Conservation (phyloP, 305 asterid genomes). For the Fraxinus paxiana region DNA sequence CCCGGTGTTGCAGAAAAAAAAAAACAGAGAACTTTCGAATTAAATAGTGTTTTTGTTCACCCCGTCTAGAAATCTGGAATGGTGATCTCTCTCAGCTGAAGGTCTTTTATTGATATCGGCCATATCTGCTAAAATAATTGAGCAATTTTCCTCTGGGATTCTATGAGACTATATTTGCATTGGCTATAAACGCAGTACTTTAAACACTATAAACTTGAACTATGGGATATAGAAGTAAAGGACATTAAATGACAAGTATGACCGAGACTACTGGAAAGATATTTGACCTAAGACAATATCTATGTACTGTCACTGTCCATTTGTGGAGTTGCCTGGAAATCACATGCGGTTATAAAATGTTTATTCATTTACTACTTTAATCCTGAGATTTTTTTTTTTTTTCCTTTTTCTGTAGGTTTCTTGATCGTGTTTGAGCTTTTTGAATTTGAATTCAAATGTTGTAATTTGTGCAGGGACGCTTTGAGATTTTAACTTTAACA, state of each 20-base stretch:
- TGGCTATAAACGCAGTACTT: too few species aligned
- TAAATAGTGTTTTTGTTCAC: background rate
- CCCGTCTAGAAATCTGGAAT: background rate
- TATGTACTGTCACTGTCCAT: too few species aligned
- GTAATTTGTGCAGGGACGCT: slow-evolving; percentile 69
- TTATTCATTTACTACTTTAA: background rate
- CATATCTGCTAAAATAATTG: background rate
- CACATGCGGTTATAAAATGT: too few species aligned
- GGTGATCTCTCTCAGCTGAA: background rate
- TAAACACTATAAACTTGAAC: too few species aligned
- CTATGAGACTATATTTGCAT: background rate
- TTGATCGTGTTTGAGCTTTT: background rate
- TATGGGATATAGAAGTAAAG: too few species aligned
- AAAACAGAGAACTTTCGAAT: background rate
- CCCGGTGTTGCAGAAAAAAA: background rate
- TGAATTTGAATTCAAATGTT: background rate
- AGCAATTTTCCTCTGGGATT: background rate
- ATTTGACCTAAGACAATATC: too few species aligned
- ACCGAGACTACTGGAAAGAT: too few species aligned
- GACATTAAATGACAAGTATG: too few species aligned
- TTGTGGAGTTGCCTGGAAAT: too few species aligned
- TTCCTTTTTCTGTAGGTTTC: background rate
- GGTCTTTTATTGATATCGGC: background rate
- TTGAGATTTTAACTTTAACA: slow-evolving; percentile 71
- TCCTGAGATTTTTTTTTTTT: background rate